Conservation (phyloP, 2,329 filamentous ascomycete genomes). For the Sarocladiaceae sp. region DNA sequence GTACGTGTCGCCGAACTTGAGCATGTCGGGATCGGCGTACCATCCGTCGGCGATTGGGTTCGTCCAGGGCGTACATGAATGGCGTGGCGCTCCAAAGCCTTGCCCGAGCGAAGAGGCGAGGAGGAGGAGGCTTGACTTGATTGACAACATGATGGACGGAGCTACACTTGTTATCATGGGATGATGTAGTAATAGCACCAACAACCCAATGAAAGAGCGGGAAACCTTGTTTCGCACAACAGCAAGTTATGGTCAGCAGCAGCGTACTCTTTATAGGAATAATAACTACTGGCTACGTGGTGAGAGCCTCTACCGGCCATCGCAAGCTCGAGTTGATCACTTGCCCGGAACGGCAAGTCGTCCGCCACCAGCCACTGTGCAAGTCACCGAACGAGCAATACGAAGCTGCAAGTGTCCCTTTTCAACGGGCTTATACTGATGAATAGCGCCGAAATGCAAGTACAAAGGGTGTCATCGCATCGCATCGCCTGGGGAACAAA, state of each 20-base stretch:
- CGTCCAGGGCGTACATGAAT: neutral
- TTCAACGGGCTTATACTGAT: too few relatives aligned
- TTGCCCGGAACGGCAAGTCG: neutral
- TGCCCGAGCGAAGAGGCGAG: neutral
- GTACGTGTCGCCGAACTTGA: conserved; percentile 12
- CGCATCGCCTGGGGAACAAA: too few relatives aligned
- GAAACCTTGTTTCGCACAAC: too few relatives aligned
- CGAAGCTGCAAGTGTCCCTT: neutral
- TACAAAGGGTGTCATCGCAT: too few relatives aligned
- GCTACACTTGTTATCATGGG: too few relatives aligned
- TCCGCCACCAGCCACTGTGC: neutral
- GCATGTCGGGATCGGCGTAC: conserved; percentile 12
- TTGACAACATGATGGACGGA: too few relatives aligned
- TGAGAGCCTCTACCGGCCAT: neutral
- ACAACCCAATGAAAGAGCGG: too few relatives aligned
- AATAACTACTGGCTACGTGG: neutral
- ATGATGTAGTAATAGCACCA: too few relatives aligned
- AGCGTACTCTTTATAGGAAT: too few relatives aligned
- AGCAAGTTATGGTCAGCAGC: too few relatives aligned
- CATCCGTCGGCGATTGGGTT: conserved; percentile 12
- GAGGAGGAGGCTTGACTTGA: neutral
- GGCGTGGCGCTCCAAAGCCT: neutral
- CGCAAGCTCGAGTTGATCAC: neutral
- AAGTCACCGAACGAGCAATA: neutral
- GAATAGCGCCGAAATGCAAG: too few relatives aligned